Base-by-base conservation (phyloP, 202 grass and related monocot genomes). In the Zoysia matrella region DNA sequence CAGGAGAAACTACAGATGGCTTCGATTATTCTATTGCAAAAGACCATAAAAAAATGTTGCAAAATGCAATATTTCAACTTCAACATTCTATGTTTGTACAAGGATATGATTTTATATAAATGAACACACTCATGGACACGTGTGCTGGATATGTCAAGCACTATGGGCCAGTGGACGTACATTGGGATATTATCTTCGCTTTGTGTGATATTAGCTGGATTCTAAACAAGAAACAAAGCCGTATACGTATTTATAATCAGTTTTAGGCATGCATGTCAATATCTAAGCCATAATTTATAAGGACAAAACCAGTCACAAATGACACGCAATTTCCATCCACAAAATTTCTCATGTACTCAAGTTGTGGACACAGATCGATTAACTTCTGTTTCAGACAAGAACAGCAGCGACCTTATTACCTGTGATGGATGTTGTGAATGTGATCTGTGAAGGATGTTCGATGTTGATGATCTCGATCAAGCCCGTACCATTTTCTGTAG, bases 41-140 rank as follows among this genome's bases (percentile, higher is more conserved):
- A 30, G 22, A 30, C 22, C 22, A 30, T 30, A 30, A 30, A 30
- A n/a, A 30, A 30, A 30, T 30, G 22, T 30, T 30, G 22, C 22
- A 3, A 77, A 77, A 52, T 52, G 47, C 47, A n/a, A 77, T 15
- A 11, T 47, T 14, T 39, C 47, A 43, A 43, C 47, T 42, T 11
- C 1, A 56, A 16, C 8, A 15, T 12, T 8, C 44, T 51, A 2
- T 76, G 49, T 48, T 13, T 75, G 12, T 7, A 30, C 1, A 3
- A 43, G 60, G 22, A 5, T 53, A 63, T 13, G 51, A 39, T 16
- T 52, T 41, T 54, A 30, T 55, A 54, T 7, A 66, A 45, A 16
- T 45, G 8, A n/a, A 56, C 22, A 67, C 83, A 85, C 16, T 85
- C 76, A 73, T 44, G 7, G 60, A 79, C 83, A 85, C 83, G 14